Base-by-base conservation (phyloP, 2,329 filamentous ascomycete genomes). In the Aureobasidium sp. region DNA sequence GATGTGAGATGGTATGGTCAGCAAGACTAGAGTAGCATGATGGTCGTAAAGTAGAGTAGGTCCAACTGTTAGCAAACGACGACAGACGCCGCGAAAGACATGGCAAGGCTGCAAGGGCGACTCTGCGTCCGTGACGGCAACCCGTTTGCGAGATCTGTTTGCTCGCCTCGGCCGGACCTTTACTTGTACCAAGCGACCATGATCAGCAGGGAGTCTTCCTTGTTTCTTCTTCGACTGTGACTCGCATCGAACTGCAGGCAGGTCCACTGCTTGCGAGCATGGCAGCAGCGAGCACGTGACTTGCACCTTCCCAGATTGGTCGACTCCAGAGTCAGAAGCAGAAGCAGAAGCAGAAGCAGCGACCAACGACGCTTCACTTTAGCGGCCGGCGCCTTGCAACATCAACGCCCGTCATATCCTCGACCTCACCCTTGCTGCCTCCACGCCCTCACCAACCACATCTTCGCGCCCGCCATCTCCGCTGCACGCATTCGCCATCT, bases 331-430 rank as follows among this genome's bases (percentile, higher is more conserved):
- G 27, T 29, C 27, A 29, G 24, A n/a, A n/a, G n/a, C n/a, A n/a
- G 24, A 24, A 2, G 2, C 24, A 24, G 27, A 29, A 29, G 14
- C 27, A 42, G 53, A 33, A 39, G 27, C 33, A 33, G 39, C 52
- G n/a, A 35, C 17, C 27, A 17, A 17, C 29, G 31, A 22, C 22
- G 52, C 52, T 37, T 37, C 45, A 48, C 45, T 17, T 45, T 48
- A 37, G 53, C 53, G 31, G 40, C 27, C 40, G 40, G 40, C 39
- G 40, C 15, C 53, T 19, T 14, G 17, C 39, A 57, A 57, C 53
- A 39, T 45, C 53, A 35, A 44, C 53, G 53, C 53, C 54, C 54
- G 54, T 59, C 54, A 57, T 57, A 59, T 60, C 57, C 45, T 50
- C 57, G 35, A 49, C 56, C 39, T 48, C 56, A 31, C 31, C 45